Base-by-base conservation (phyloP, 371 early-diverging fungal genomes). In the Rhizopus microsporus region DNA sequence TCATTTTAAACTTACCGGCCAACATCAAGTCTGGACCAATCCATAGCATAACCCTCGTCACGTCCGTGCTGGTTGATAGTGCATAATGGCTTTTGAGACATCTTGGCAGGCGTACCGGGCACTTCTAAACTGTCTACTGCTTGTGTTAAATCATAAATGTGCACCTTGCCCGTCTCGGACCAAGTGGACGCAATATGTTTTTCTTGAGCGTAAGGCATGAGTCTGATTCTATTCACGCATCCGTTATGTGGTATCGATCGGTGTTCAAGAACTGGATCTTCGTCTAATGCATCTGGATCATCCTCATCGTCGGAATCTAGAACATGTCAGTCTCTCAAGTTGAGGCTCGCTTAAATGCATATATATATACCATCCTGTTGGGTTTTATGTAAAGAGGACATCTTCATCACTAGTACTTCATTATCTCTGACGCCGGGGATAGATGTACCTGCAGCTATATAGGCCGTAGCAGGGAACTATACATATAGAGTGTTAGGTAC, bases 361-460 rank as follows among this genome's bases (percentile, higher is more conserved):
- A 23, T 23, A 23, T 23, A 2, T 56, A 66, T 82, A 72, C 90
- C 94, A 67, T 94, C 93, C 68, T 93, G 83, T 71, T 93, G 90
- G 31, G 97, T 97, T 65, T 89, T 87, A 65, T 93, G 90, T 39
- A 98, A 74, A 56, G 93, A 88, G 31, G 93, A 89, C 88, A 95
- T 83, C 74, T 96, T 97, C 91, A 97, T 93, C 23, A 96, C 78
- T 50, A 93, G 80, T 29, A 98, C 75, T 68, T 95, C 92, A 75
- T 97, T 97, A 63, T 91, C 90, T 56, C 86, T 82, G 31, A 87
- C 75, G 23, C 77, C 73, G 42, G 92, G 92, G 8, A 96, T 93
- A 63, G 97, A 97, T 7, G 96, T 93, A 56, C 98, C 98, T 17
- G 97, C 91, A n/a, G 93, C 96, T 12, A 95, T 78, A 67, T 94